Percentiles rank a stretch among this genome's conserved stretches.
These are phyloP conservation scores for Paramecium pentaurelia DNA, from an alignment of 73 alveolate species.

Conservation along the genomic window DNA sequence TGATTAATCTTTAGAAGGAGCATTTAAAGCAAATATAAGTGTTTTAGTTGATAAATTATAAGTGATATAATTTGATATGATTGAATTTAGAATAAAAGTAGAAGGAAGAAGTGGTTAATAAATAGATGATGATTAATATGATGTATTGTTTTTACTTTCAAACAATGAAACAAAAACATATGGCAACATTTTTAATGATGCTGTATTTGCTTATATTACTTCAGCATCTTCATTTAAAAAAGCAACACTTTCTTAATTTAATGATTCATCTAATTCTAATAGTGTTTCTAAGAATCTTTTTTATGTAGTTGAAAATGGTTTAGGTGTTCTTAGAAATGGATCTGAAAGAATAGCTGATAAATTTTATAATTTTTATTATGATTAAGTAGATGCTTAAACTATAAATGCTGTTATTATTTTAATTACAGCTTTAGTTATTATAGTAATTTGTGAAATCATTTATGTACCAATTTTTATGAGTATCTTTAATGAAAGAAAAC, in stretches of 20 bases:
- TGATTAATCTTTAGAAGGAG: not conserved
- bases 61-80: conserved; percentile 13
- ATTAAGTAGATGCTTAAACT: not conserved
- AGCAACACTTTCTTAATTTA: conserved; percentile 7
- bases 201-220: conserved; percentile 55
- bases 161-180: conserved; percentile 13
- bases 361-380: conserved; percentile 39
- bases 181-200: conserved; percentile 31
- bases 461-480: conserved; percentile 40
- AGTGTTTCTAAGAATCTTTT: conserved; percentile 44
- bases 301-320: conserved; percentile 50
- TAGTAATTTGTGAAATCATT: not conserved
- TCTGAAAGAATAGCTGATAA: conserved; percentile 42
- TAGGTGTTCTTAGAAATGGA: conserved; percentile 48
- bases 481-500: not conserved
- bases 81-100: not conserved
- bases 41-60: not conserved
- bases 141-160: not conserved
- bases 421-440: conserved; percentile 20
- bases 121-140: not conserved
- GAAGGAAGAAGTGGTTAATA: not conserved
- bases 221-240: conserved; percentile 44
- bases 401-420: conserved; percentile 8
- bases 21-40: conserved; percentile 10
- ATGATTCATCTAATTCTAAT: conserved; percentile 38